A percentile compares a stretch with the other conserved stretches of the same genome.
These are phyloP conservation scores for Solanum dulcamara DNA, from an alignment of 257 asterid species.

Conservation along the genomic window DNA sequence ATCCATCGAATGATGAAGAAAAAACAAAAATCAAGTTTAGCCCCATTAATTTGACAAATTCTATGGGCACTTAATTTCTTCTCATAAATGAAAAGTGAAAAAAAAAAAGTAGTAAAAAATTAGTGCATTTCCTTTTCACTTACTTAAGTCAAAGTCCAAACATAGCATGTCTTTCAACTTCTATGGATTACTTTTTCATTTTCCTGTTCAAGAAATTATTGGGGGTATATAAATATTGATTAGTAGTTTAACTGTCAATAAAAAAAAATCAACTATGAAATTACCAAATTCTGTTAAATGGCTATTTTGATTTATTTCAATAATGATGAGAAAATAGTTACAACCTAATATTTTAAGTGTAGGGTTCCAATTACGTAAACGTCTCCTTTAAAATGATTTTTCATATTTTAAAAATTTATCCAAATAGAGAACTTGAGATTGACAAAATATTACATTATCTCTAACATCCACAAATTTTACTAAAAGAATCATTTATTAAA, in stretches of 20 bases:
- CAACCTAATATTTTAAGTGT: background rate
- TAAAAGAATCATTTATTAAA: too few species aligned
- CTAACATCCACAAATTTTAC: too few species aligned
- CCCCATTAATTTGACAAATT: conserved; percentile 1
- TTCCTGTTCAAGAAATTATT: background rate
- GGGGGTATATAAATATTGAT: background rate
- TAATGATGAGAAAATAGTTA: background rate
- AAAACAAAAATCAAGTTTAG: conserved; percentile 14
- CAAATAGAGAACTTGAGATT: background rate
- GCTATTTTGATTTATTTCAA: background rate
- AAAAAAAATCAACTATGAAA: background rate
- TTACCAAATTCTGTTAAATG: background rate
- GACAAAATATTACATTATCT: background rate
- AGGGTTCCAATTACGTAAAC: background rate
- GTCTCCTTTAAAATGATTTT: background rate
- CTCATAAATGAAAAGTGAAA: conserved; percentile 1
- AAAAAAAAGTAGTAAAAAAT: background rate
- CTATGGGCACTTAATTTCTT: background rate
- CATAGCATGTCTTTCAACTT: background rate
- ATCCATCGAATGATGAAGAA: background rate
- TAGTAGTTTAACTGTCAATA: background rate
- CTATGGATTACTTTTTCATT: background rate
- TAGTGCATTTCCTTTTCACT: background rate
- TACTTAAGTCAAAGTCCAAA: background rate
- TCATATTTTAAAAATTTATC: background rate